phyloP scores from a whole-genome alignment of 345 rosid species.

The Citrus medica region DNA sequence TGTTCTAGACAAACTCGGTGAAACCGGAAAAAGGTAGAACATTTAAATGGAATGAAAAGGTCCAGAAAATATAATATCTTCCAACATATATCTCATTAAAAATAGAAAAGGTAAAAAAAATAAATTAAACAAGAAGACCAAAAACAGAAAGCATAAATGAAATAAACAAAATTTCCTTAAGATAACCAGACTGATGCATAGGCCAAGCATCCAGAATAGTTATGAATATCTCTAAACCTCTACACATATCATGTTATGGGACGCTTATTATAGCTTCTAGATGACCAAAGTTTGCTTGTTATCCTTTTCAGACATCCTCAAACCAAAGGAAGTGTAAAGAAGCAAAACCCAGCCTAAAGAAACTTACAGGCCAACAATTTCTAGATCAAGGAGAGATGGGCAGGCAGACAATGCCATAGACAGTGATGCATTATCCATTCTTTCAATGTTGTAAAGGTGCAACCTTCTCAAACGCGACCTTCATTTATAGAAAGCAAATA shows the following conservation, averaged over 20 bases:
- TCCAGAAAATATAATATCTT: background rate
- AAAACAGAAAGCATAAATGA: conserved; percentile 5
- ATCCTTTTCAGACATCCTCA: background rate
- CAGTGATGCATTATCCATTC: conserved; percentile 56
- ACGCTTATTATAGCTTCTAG: background rate
- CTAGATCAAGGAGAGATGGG: conserved; percentile 70
- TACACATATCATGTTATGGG: background rate
- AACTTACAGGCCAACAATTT: conserved; percentile 88
- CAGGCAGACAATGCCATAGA: conserved; percentile 61
- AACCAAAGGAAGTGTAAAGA: background rate
- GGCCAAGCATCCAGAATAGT: background rate
- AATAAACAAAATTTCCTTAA: background rate
- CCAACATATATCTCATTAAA: background rate
- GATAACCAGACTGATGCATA: background rate
- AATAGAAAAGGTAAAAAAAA: background rate
- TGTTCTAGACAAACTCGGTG: background rate
- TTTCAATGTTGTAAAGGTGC: conserved; percentile 70
- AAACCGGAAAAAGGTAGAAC: background rate
- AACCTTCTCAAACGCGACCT: conserved; percentile 72
- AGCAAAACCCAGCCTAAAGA: conserved; percentile 12
- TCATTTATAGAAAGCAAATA: conserved; percentile 15
- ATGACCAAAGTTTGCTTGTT: background rate
- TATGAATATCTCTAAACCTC: background rate
- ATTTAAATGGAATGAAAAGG: background rate
- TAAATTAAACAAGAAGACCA: background rate